Percentiles rank a stretch among this genome's conserved stretches.
Conservation (phyloP, 2,329 filamentous ascomycete species). For the Aaosphaeria arxii region DNA sequence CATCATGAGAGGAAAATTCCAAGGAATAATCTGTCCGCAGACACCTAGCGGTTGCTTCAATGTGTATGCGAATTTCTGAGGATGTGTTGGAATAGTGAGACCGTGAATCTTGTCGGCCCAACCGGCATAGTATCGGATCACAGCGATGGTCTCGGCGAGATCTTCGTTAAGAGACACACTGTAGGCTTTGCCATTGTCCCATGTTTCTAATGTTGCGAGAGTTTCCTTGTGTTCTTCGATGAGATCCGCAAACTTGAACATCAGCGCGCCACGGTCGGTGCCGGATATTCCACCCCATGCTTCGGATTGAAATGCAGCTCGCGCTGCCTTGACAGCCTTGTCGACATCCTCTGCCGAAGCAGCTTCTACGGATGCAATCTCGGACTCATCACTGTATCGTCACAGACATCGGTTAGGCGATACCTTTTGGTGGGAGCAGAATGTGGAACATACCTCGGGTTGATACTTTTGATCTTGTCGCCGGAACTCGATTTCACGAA, state of each 20-base stretch:
- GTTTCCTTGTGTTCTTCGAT: not conserved
- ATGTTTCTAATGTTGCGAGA: not conserved
- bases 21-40: not conserved
- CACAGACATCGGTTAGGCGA: too few relatives aligned
- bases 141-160: not conserved
- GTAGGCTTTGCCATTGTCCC: not conserved
- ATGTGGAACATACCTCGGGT: constrained; percentile 57
- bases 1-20: constrained; percentile 25
- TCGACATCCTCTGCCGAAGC: too few relatives aligned
- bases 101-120: constrained; percentile 74
- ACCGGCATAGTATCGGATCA: constrained; percentile 68
- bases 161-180: not conserved
- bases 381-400: too few relatives aligned
- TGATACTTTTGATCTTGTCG: constrained; percentile 64
- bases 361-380: too few relatives aligned
- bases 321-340: too few relatives aligned
- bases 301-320: too few relatives aligned
- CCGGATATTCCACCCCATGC: too few relatives aligned
- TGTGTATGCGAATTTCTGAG: constrained; percentile 54
- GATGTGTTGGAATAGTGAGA: constrained; percentile 56
- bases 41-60: not conserved
- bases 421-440: too few relatives aligned
- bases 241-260: not conserved
- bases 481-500: constrained; percentile 67
- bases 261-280: too few relatives aligned